Evolutionary conservation across 2,329 filamentous ascomycete genomes (phyloP), one percentile per base, ranked within the genome.

Genomic region (Nemania sp.): DNA sequence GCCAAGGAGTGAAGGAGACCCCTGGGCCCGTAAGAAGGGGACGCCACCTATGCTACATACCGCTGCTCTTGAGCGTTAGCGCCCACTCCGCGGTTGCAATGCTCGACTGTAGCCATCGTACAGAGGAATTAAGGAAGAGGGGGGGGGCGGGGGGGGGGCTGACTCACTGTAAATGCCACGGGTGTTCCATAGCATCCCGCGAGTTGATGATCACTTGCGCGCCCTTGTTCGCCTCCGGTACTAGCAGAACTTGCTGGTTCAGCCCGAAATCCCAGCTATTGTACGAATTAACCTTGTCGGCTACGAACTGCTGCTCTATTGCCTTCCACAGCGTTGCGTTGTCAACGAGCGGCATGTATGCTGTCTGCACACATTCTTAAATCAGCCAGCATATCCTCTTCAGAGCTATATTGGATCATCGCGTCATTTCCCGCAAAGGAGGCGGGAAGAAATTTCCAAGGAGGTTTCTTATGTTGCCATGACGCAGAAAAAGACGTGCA

Each of bases 181-280:
- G 76, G 57, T 77, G 75, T 61, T 75, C 73, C 75, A 77, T 77
- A 39, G 68, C 72, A 62, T 77, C 75, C 18, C 65, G 64, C 17
- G 74, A 75, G 62, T 76, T 78, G 52, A 77, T 74, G 29, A 73
- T 74, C 32, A 78, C 67, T 64, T 77, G 73, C 0, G 71, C 73
- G 0, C 71, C 71, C 43, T 66, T 64, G 59, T 68, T 60, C 11
- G 69, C 69, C 48, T 74, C 72, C 6, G 71, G 71, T 37, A 76
- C 52, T 3, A 76, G 71, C 9, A 77, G 62, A 7, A 77, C 74
- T 54, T 77, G 74, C 60, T 77, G 75, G 60, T 69, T 72, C 9
- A 74, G 64, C 25, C 71, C 69, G 39, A 76, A 74, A 55, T 70
- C 71, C 73, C 74, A 76, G 68, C 72, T 75, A 46, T 66, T 71